These are phyloP conservation scores for Dichotomopilus funicola DNA, from an alignment of 2,329 filamentous ascomycete genomes.

Conservation along the genomic window DNA sequence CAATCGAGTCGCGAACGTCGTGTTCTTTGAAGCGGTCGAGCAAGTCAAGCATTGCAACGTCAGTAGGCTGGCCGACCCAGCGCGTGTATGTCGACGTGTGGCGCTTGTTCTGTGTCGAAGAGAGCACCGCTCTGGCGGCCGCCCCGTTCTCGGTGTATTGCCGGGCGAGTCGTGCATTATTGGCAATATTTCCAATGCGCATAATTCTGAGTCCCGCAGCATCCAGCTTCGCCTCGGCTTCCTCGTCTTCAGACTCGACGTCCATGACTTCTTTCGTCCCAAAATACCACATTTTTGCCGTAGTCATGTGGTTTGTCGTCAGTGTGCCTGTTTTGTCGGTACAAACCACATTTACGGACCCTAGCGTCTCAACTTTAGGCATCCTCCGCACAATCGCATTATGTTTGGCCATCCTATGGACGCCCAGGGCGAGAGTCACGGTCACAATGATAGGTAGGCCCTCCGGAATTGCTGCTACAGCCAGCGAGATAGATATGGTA, in stretches of 20 bases:
- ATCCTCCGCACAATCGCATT: slow-evolving; percentile 93
- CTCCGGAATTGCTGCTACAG: slow-evolving; percentile 93
- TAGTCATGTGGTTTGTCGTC: slow-evolving; percentile 97
- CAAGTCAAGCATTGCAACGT: slow-evolving; percentile 93
- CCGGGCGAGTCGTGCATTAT: slow-evolving; percentile 78
- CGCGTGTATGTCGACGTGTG: slow-evolving; percentile 63
- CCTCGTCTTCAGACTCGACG: slow-evolving; percentile 49
- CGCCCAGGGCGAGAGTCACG: slow-evolving; percentile 88
- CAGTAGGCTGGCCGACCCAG: slow-evolving; percentile 95
- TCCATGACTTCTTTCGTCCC: slow-evolving; percentile 52
- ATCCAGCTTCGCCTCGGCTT: slow-evolving; percentile 54
- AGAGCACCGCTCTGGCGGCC: slow-evolving; percentile 72
- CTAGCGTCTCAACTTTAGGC: slow-evolving; percentile 93
- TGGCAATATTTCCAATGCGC: slow-evolving; percentile 91
- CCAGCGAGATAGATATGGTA: slow-evolving; percentile 92
- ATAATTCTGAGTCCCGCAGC: slow-evolving; percentile 73
- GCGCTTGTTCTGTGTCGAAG: slow-evolving; percentile 68
- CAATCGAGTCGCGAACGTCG: slow-evolving; percentile 80
- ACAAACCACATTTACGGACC: slow-evolving; percentile 99
- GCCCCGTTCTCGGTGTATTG: slow-evolving; percentile 63
- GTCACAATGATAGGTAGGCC: slow-evolving; percentile 97
- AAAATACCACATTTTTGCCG: slow-evolving; percentile 94
- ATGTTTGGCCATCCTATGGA: slow-evolving; percentile 90
- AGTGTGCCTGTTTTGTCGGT: slow-evolving; percentile 96
- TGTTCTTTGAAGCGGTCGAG: slow-evolving; percentile 87